Conservation (phyloP, 306 rosid species). For the Cicer cuneatum region DNA sequence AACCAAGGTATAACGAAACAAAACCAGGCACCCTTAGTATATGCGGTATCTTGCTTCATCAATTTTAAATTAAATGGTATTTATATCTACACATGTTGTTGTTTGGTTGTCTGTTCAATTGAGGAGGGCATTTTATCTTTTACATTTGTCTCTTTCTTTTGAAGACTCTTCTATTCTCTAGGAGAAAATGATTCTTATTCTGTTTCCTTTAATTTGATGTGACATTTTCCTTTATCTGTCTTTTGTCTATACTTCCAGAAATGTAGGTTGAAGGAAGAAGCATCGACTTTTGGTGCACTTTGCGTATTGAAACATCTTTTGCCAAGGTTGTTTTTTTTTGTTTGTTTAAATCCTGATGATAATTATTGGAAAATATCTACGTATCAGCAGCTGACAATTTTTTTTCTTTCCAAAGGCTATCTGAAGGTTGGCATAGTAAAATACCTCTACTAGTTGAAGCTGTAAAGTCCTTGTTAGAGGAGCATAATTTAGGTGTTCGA, state of each 20-base stretch:
- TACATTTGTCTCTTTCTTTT: constrained; percentile 18
- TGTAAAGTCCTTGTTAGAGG: constrained; percentile 81
- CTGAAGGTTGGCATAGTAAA: constrained; percentile 93
- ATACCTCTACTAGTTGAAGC: constrained; percentile 78
- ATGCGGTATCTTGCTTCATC: constrained; percentile 14
- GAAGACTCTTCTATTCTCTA: constrained; percentile 11
- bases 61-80: constrained; percentile 11
- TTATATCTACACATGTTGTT: constrained; percentile 2
- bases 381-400: constrained; percentile 45
- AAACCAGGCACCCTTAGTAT: background rate
- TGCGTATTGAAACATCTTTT: constrained; percentile 90
- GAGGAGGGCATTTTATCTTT: constrained; percentile 22
- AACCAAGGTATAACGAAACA: background rate
- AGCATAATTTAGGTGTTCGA: constrained; percentile 73
- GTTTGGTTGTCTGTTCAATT: constrained; percentile 22
- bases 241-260: constrained; percentile 59
- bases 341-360: constrained; percentile 19
- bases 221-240: constrained; percentile 13
- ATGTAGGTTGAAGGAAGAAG: constrained; percentile 90
- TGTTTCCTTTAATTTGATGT: constrained; percentile 30
- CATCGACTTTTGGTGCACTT: constrained; percentile 78
- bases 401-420: constrained; percentile 59
- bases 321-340: constrained; percentile 68
- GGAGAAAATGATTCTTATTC: constrained; percentile 1
- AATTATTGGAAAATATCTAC: constrained; percentile 39